Evolutionary conservation across 495 filamentous ascomycete genomes (phyloP).

Genomic region (Clohesyomyces aquaticus): DNA sequence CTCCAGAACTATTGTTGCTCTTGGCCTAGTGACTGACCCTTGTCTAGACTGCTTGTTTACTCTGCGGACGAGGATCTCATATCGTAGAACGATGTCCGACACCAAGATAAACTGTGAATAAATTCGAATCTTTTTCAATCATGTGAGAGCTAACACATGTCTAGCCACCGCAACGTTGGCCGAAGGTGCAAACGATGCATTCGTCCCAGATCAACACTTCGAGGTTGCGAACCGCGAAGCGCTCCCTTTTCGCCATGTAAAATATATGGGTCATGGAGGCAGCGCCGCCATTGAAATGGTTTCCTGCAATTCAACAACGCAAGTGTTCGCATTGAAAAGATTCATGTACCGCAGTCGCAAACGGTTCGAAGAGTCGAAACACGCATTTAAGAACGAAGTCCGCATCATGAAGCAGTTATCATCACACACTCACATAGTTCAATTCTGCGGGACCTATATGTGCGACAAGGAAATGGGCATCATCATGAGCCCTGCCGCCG

Average conservation of each 20-base stretch:
- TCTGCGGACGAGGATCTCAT: no score
- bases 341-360: not conserved
- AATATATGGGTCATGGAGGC: not conserved
- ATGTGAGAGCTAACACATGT: no score
- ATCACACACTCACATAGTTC: conserved; percentile 4
- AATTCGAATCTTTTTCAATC: no score
- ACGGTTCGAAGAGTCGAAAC: not conserved
- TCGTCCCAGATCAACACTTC: not conserved
- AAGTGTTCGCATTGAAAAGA: not conserved
- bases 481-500: not conserved
- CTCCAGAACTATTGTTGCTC: no score
- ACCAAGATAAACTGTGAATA: no score
- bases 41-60: no score
- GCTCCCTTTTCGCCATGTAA: not conserved
- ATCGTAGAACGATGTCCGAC: no score
- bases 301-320: not conserved
- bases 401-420: not conserved
- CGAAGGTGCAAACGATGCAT: no score
- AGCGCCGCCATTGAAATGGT: conserved; percentile 5
- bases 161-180: no score
- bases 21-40: no score
- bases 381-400: conserved; percentile 6
- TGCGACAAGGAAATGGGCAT: not conserved
- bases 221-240: not conserved
- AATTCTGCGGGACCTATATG: not conserved